Conservation (phyloP, 495 filamentous ascomycete species). For the Glutinoglossum americanum region DNA sequence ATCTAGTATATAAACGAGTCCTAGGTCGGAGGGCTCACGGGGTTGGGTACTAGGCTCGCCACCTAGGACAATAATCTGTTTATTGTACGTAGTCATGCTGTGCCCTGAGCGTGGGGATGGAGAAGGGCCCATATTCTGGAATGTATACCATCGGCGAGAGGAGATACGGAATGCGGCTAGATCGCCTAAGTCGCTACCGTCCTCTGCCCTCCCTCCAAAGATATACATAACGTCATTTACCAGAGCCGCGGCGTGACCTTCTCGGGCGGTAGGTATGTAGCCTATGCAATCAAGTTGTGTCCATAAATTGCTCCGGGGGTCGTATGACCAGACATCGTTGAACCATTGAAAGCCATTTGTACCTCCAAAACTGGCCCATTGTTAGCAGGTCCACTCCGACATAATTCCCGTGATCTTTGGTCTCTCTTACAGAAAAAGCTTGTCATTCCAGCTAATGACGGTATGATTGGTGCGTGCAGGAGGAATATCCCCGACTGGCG, state of each 20-base stretch:
- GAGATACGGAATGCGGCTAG: conserved; percentile 87
- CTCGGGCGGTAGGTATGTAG: conserved; percentile 79
- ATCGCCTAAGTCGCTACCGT: conserved; percentile 80
- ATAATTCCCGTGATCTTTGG: background rate
- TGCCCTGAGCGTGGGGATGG: conserved; percentile 87
- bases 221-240: conserved; percentile 98
- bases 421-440: conserved; percentile 64
- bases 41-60: conserved; percentile 84
- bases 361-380: conserved; percentile 59
- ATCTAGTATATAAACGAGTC: conserved; percentile 76
- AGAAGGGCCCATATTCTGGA: conserved; percentile 97
- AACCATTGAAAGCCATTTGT: conserved; percentile 92
- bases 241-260: conserved; percentile 84
- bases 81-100: conserved; percentile 87
- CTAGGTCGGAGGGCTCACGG: conserved; percentile 59
- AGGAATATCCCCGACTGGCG: conserved; percentile 40
- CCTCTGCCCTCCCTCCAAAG: conserved; percentile 90
- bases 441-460: conserved; percentile 78
- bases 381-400: background rate
- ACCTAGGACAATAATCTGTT: conserved; percentile 76
- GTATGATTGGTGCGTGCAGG: conserved; percentile 90
- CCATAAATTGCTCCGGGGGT: conserved; percentile 66
- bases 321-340: conserved; percentile 96
- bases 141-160: conserved; percentile 89
- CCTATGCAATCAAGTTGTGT: conserved; percentile 82